Evolutionary conservation across 2,329 filamentous ascomycete species (phyloP), one percentile per base, ranked within the genome.

Genomic region (Colletotrichum theobromicola): DNA sequence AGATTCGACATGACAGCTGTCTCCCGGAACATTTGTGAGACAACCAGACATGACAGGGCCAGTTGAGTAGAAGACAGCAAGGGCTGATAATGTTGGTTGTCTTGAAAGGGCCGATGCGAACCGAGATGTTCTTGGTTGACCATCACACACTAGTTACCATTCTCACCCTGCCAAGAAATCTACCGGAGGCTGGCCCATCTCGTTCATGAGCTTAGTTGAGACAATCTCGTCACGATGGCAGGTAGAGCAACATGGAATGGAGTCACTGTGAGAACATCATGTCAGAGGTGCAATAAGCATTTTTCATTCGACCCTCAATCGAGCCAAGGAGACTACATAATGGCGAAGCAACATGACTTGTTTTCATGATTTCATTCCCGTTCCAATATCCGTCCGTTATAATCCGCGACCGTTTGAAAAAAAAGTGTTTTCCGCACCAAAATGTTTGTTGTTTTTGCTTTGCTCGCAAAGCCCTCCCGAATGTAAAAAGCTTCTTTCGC

Each of bases 321-420:
- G 55, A 67, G 68, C 55, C 72, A 62, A 74, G 53, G 55, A 74
- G 55, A 74, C 62, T 72, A 74, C 72, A 74, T 63, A 30, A 24
- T 72, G 68, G 57, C 72, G 72, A 74, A 72, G 62, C 68, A 74
- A 74, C 68, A 74, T 74, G 68, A 58, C 28, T 65, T 50, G 21
- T 46, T 63, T 50, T 74, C 72, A 67, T 74, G 42, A 67, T 74
- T 68, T 74, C 72, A 67, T 74, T 72, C 64, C 72, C 68, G 21
- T 74, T 67, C 72, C 68, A 28, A 32, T 67, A 67, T 53, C 64
- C 68, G 63, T 53, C 64, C 68, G 42, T 62, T 12, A 34, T 74
- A 53, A 50, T 67, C 62, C 62, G 61, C 46, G 50, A 74, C 71
- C 67, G 37, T 66, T 58, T 46, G 32, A 46, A 42, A 37, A 58